Percentiles rank a stretch among this genome's conserved stretches.
Evolutionary conservation across 2,329 filamentous ascomycete species (phyloP).

Genomic region (Aspergillus caelatus): DNA sequence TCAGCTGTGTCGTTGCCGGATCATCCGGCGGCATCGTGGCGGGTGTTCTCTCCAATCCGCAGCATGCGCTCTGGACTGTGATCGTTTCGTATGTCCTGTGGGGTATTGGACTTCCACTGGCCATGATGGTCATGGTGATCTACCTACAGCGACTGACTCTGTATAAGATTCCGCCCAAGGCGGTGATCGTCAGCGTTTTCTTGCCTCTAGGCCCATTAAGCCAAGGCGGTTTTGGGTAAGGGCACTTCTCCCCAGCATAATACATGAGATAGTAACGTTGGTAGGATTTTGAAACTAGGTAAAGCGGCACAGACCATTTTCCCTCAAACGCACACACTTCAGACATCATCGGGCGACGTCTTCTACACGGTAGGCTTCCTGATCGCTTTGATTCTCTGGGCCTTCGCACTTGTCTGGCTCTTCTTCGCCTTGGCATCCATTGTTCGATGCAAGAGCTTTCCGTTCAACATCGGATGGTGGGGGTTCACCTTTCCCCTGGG

Average conservation of each 20-base stretch:
- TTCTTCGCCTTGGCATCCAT: conserved; percentile 44
- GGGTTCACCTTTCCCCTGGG: conserved; percentile 63
- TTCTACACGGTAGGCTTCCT: conserved; percentile 42
- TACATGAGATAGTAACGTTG: background rate
- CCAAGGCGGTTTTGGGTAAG: conserved; percentile 62
- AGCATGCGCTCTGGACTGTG: conserved; percentile 64
- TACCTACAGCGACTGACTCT: conserved; percentile 71
- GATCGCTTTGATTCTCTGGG: conserved; percentile 42
- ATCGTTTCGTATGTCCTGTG: conserved; percentile 70
- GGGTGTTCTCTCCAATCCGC: conserved; percentile 56
- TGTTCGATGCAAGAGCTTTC: conserved; percentile 44
- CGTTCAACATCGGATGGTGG: conserved; percentile 68
- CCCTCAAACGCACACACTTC: conserved; percentile 35
- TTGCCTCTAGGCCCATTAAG: conserved; percentile 69
- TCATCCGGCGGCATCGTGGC: conserved; percentile 67
- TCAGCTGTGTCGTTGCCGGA: conserved; percentile 67
- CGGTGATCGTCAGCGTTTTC: conserved; percentile 70
- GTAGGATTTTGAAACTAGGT: conserved; percentile 53
- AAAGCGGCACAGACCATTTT: conserved; percentile 47
- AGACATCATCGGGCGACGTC: conserved; percentile 32
- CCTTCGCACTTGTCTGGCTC: conserved; percentile 44
- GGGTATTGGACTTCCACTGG: conserved; percentile 66
- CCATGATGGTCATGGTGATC: conserved; percentile 66
- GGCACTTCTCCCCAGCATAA: conserved; percentile 2
- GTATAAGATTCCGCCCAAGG: conserved; percentile 68